Conservation (phyloP, 495 filamentous ascomycete species). For the Xylaria bambusicola region DNA sequence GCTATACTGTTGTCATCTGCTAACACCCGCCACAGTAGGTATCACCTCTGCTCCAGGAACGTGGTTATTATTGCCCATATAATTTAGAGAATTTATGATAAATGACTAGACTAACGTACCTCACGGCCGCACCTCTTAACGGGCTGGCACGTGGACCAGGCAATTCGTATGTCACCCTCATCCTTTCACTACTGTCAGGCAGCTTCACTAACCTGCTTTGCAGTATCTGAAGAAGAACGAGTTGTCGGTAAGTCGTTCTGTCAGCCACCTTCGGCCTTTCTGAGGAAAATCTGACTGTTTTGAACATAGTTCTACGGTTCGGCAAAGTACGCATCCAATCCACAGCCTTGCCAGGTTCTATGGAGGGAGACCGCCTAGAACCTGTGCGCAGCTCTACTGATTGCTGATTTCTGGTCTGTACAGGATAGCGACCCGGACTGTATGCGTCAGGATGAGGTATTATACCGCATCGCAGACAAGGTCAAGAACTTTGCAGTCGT, state of each 20-base stretch:
- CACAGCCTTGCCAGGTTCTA: neutral
- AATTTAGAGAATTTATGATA: too few relatives aligned
- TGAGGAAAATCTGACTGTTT: neutral
- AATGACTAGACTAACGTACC: too few relatives aligned
- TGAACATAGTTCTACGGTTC: conserved; percentile 11
- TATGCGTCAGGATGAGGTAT: conserved; percentile 92
- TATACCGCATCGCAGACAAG: conserved; percentile 84
- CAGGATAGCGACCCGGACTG: conserved; percentile 49
- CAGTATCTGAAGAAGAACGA: conserved; percentile 83
- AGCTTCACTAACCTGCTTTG: conserved; percentile 5
- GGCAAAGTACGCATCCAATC: conserved; percentile 13
- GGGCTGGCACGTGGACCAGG: conserved; percentile 96
- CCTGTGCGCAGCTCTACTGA: neutral
- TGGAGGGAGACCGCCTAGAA: too few relatives aligned
- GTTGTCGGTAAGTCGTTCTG: conserved; percentile 90
- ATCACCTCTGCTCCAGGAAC: too few relatives aligned
- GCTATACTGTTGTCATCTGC: too few relatives aligned
- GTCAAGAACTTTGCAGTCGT: conserved; percentile 93
- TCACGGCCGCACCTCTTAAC: conserved; percentile 87
- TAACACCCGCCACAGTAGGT: too few relatives aligned
- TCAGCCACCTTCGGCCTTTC: conserved; percentile 46
- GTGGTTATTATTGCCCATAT: too few relatives aligned
- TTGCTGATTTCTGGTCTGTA: conserved; percentile 65
- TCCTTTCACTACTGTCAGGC: neutral
- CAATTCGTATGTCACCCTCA: conserved; percentile 54